These are phyloP conservation scores for Sclerotinia borealis DNA, from an alignment of 2,329 filamentous ascomycete species.

Conservation along the genomic window DNA sequence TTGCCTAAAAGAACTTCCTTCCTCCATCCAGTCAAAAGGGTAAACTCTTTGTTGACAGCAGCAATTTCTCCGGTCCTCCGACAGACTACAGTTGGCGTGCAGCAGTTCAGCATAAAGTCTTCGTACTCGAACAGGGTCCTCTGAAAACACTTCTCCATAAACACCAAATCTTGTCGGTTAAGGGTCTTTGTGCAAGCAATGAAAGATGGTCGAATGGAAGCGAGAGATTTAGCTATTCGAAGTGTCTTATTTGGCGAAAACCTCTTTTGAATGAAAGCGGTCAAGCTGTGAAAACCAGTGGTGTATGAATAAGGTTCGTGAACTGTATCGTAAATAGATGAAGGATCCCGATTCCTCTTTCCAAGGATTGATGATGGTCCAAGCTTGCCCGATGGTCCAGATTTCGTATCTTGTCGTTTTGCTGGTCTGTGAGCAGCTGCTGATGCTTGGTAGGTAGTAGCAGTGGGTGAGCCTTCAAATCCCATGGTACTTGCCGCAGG, in stretches of 20 bases:
- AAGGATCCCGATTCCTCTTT: conserved; percentile 67
- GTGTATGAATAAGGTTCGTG: conserved; percentile 90
- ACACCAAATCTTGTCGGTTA: conserved; percentile 81
- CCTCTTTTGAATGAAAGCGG: conserved; percentile 70
- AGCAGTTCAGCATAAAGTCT: conserved; percentile 81
- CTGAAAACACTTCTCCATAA: conserved; percentile 97
- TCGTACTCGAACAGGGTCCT: conserved; percentile 89
- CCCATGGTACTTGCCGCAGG: conserved; percentile 48
- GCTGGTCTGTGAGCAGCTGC: conserved; percentile 22
- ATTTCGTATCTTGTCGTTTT: conserved; percentile 27
- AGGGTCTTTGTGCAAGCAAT: conserved; percentile 88
- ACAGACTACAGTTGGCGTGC: conserved; percentile 86
- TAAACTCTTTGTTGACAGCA: conserved; percentile 92
- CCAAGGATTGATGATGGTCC: conserved; percentile 28
- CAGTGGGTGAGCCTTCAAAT: conserved; percentile 51
- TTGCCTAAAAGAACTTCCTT: conserved; percentile 84
- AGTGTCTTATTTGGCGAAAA: conserved; percentile 72
- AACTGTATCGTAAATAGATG: conserved; percentile 80
- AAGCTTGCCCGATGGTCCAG: conserved; percentile 24
- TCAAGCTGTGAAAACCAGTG: conserved; percentile 81
- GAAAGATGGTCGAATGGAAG: conserved; percentile 86
- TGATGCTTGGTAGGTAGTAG: conserved; percentile 25
- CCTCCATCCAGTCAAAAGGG: conserved; percentile 90
- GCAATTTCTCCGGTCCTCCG: conserved; percentile 92
- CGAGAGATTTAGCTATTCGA: conserved; percentile 79